Percentiles rank a stretch among this genome's conserved stretches.
These are phyloP conservation scores for Macroventuria anomochaeta DNA, from an alignment of 2,329 filamentous ascomycete genomes.

Conservation along the genomic window DNA sequence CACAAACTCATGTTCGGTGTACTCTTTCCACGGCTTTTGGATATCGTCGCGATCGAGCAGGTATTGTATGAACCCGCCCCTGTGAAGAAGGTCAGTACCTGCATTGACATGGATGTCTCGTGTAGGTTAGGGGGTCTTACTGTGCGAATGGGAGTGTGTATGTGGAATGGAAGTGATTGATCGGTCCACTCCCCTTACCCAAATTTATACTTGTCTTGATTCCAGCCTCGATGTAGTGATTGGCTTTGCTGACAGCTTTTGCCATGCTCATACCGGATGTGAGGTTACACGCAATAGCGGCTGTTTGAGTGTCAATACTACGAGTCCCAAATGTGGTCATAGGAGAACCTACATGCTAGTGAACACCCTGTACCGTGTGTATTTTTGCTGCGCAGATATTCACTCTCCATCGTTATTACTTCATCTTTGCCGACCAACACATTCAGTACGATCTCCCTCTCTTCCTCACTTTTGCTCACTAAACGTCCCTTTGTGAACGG, in stretches of 20 bases:
- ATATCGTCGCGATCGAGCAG: slow-evolving; percentile 78
- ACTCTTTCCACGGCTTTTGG: slow-evolving; percentile 73
- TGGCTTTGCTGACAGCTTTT: slow-evolving; percentile 70
- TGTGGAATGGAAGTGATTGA: slow-evolving; percentile 80
- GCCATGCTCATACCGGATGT: slow-evolving; percentile 64
- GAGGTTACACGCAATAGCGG: slow-evolving; percentile 77
- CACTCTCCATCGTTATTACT: slow-evolving; percentile 69
- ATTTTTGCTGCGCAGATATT: slow-evolving; percentile 75
- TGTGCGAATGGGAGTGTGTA: slow-evolving; percentile 72
- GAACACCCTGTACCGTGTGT: slow-evolving; percentile 97
- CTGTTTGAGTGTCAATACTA: slow-evolving; percentile 46
- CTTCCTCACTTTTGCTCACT: slow-evolving; percentile 63
- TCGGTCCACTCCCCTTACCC: slow-evolving; percentile 72
- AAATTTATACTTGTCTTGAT: slow-evolving; percentile 69
- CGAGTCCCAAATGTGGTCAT: neutral
- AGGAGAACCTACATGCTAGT: slow-evolving; percentile 72
- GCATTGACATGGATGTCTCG: neutral
- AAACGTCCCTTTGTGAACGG: slow-evolving; percentile 71
- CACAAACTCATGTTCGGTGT: slow-evolving; percentile 84
- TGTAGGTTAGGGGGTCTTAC: slow-evolving; percentile 45
- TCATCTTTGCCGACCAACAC: slow-evolving; percentile 70
- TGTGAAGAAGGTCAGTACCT: slow-evolving; percentile 21
- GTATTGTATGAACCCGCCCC: slow-evolving; percentile 82
- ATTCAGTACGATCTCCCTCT: slow-evolving; percentile 75
- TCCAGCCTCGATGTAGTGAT: slow-evolving; percentile 73